Evolutionary conservation across 176 grass and related monocot genomes (phyloP).

Genomic region (Paspalum vaginatum): DNA sequence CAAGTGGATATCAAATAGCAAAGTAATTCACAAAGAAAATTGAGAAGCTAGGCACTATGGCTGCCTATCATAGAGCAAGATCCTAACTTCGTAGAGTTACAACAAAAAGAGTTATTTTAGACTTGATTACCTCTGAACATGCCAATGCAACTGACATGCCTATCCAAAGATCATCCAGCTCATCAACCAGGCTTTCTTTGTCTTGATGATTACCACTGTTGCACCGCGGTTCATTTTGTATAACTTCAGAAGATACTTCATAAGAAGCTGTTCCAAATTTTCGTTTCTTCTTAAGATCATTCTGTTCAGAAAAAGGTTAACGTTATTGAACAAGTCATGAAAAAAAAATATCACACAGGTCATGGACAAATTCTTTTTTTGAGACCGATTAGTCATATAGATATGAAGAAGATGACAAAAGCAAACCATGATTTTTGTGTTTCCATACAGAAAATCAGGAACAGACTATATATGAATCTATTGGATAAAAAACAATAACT

Average conservation of each 20-base stretch:
- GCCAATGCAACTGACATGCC: slow-evolving; percentile 76
- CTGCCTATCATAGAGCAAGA: slow-evolving; percentile 16
- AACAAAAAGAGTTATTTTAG: neutral
- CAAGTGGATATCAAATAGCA: neutral
- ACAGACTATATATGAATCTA: neutral
- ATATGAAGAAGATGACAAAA: slow-evolving; percentile 21
- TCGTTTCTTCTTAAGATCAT: slow-evolving; percentile 9
- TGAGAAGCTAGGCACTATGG: neutral
- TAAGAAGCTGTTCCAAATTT: slow-evolving; percentile 13
- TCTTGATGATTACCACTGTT: slow-evolving; percentile 17
- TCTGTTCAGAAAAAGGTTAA: slow-evolving; percentile 33
- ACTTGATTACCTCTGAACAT: slow-evolving; percentile 58
- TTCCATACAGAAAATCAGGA: slow-evolving; percentile 3
- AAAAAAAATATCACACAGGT: slow-evolving; percentile 1
- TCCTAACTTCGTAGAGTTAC: slow-evolving; percentile 25
- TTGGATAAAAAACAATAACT: neutral
- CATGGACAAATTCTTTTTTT: slow-evolving; percentile 11
- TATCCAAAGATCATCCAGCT: slow-evolving; percentile 63
- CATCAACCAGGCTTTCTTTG: slow-evolving; percentile 29
- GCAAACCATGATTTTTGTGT: neutral
- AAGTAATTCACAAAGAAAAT: neutral
- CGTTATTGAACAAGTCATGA: slow-evolving; percentile 6
- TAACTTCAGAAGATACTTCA: slow-evolving; percentile 36
- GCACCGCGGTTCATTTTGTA: slow-evolving; percentile 11
- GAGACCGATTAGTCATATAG: slow-evolving; percentile 24